Evolutionary conservation across 805 yeast genomes (phyloP).

Genomic region (Candida yuanshanica): DNA sequence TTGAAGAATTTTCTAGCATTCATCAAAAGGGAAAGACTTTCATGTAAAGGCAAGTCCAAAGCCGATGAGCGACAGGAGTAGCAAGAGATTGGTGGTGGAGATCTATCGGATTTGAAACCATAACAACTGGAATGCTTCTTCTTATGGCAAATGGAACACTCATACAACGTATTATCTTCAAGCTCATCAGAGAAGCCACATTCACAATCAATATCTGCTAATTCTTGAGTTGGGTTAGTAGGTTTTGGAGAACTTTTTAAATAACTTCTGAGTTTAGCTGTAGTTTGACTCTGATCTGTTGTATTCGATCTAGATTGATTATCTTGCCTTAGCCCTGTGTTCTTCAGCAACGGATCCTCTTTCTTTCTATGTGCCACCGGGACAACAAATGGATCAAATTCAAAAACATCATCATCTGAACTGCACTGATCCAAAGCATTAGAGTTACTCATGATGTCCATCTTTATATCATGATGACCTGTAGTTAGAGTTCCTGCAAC

Average conservation of each 20-base stretch:
- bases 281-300: constrained; percentile 27
- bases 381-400: constrained; percentile 18
- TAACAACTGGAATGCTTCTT: constrained; percentile 32
- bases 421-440: not conserved
- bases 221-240: constrained; percentile 27
- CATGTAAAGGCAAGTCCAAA: constrained; percentile 12
- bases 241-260: constrained; percentile 22
- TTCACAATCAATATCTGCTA: constrained; percentile 10
- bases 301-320: not conserved
- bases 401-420: constrained; percentile 6
- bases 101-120: constrained; percentile 18
- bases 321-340: too few species aligned
- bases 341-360: too few species aligned
- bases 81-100: constrained; percentile 18
- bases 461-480: constrained; percentile 25
- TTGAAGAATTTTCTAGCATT: constrained; percentile 31
- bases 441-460: constrained; percentile 25
- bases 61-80: constrained; percentile 23
- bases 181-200: constrained; percentile 26
- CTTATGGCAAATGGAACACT: constrained; percentile 28
- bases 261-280: constrained; percentile 24
- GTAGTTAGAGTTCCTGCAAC: constrained; percentile 29
- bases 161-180: constrained; percentile 6
- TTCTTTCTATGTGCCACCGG: too few species aligned
- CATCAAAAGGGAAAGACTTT: constrained; percentile 27